Evolutionary conservation across 2,329 filamentous ascomycete genomes (phyloP), one percentile per base, ranked within the genome.

Genomic region (Albophoma yamanashiensis): DNA sequence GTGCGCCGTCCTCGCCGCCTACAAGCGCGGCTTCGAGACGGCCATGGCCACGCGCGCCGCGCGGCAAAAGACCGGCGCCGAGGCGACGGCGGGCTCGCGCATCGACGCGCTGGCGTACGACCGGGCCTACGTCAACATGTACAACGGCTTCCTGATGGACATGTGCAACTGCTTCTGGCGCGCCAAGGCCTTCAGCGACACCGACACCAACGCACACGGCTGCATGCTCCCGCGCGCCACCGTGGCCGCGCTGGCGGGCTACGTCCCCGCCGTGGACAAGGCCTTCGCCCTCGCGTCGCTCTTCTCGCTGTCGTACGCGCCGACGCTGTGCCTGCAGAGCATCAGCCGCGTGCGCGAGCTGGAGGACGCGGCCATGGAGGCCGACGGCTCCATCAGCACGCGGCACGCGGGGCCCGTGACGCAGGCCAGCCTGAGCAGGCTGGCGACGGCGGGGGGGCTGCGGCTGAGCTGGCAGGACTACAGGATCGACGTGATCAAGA

Each of bases 61-160:
- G 27, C 55, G 55, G 66, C 67, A 63, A 27, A 62, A 64, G 12
- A 17, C 17, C 25, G 47, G 15, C 25, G 47, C 27, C 4, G 45
- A 14, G 6, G 25, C n/a, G n/a, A n/a, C n/a, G n/a, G n/a, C 45
- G 56, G 66, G 64, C 34, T 60, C 67, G 22, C 67, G 64, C 11
- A 67, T 75, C 52, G 69, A 74, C 62, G 68, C 71, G 7, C 70
- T 71, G 22, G 71, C 75, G 14, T 88, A 87, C 62, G 78, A 84
- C 36, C 78, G 82, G 50, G 74, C 78, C 39, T 83, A 88, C 60
- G 82, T 91, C 47, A 83, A 85, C 64, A 75, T 81, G 31, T 92
- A 94, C 75, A 96, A 96, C 70, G 88, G 88, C 27, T 92, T 89
- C 70, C 81, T 95, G 39, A 92, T 94, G 85, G 91, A 96, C 69